Evolutionary conservation across 768 basidiomycete genomes (phyloP).

Genomic region (Naganishia vishniacii): DNA sequence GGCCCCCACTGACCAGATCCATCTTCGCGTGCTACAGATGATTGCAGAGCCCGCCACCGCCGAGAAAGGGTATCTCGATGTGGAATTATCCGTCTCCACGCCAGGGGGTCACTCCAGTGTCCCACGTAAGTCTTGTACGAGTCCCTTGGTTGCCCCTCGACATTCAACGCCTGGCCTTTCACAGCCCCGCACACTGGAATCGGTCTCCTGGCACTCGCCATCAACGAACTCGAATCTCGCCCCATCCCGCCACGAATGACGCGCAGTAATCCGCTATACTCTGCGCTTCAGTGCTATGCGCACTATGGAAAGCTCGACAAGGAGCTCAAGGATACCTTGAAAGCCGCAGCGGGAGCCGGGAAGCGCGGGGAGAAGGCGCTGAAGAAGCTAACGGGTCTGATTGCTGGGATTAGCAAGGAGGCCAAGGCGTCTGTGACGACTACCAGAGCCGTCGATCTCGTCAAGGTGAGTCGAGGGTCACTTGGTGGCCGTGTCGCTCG

Average conservation of each 20-base stretch:
- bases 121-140: conserved; percentile 26
- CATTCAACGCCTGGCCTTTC: not conserved
- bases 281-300: conserved; percentile 62
- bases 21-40: too few species aligned
- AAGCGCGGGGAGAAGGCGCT: conserved; percentile 54
- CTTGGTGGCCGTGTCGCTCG: not conserved
- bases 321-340: conserved; percentile 29
- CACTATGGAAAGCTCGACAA: conserved; percentile 54
- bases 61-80: conserved; percentile 44
- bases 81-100: conserved; percentile 36
- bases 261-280: conserved; percentile 59
- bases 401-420: conserved; percentile 41
- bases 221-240: conserved; percentile 41
- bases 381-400: conserved; percentile 48
- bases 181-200: conserved; percentile 45
- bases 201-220: conserved; percentile 40
- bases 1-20: too few species aligned
- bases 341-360: conserved; percentile 18
- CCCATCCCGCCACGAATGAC: conserved; percentile 50
- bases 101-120: conserved; percentile 43
- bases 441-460: conserved; percentile 40
- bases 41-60: conserved; percentile 37
- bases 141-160: not conserved
- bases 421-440: conserved; percentile 35
- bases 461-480: conserved; percentile 22